Conservation (phyloP, 2,329 filamentous ascomycete genomes). For the Trichoderma simmonsii region DNA sequence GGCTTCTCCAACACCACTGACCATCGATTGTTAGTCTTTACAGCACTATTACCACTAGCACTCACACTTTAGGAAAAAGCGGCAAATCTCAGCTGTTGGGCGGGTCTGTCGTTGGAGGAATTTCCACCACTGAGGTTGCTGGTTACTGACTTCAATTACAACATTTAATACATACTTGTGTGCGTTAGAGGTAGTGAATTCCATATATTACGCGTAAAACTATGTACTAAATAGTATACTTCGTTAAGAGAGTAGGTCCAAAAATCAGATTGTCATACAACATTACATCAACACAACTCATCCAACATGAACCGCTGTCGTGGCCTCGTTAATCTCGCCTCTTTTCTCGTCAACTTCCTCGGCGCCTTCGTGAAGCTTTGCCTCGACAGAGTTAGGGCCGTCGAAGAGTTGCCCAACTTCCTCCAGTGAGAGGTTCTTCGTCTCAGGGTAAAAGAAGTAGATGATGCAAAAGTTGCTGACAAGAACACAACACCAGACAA, state of each 20-base stretch:
- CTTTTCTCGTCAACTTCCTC: slow-evolving; percentile 1
- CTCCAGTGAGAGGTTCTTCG: slow-evolving; percentile 40
- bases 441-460: slow-evolving; percentile 51
- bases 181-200: background rate
- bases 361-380: background rate
- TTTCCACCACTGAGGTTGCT: background rate
- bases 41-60: background rate
- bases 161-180: background rate
- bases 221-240: background rate
- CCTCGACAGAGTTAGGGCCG: background rate
- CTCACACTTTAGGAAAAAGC: background rate
- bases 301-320: background rate
- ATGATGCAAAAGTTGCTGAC: slow-evolving; percentile 29
- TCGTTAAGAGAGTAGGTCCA: background rate
- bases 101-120: background rate
- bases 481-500: slow-evolving; percentile 25
- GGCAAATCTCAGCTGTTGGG: background rate
- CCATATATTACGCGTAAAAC: background rate
- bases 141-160: background rate
- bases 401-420: background rate
- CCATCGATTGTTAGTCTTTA: background rate
- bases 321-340: background rate
- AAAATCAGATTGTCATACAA: background rate
- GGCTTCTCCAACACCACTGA: background rate
- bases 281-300: background rate